A percentile compares a stretch with the other conserved stretches of the same genome.
Evolutionary conservation across 345 rosid species (phyloP).

Genomic region (Zanthoxylum bungeanum): DNA sequence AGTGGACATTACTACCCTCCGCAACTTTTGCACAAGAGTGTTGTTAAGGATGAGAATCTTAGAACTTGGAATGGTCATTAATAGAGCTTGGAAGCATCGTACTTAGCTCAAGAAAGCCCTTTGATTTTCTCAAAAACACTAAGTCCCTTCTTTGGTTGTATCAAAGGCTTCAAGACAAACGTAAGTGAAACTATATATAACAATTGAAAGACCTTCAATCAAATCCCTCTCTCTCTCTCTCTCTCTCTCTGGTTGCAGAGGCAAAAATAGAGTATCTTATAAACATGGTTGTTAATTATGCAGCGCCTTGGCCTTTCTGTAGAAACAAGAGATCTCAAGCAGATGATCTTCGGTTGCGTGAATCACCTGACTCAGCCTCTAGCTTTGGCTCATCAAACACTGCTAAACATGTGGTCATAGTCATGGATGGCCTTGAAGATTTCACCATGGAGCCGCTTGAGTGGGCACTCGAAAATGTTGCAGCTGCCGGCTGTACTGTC

Average conservation of each 20-base stretch:
- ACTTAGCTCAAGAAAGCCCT: neutral
- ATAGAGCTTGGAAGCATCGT: neutral
- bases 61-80: neutral
- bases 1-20: too few relatives aligned
- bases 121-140: neutral
- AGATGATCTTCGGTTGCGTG: constrained; percentile 1
- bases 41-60: neutral
- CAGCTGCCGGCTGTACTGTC: constrained; percentile 26
- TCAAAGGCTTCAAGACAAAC: neutral
- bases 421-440: constrained; percentile 48
- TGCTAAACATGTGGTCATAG: constrained; percentile 36
- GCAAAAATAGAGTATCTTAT: neutral
- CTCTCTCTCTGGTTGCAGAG: too few relatives aligned
- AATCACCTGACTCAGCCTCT: constrained; percentile 22
- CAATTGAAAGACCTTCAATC: neutral
- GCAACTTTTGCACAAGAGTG: neutral
- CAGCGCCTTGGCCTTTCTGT: neutral
- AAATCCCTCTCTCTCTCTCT: too few relatives aligned
- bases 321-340: constrained; percentile 12
- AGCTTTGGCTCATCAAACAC: neutral
- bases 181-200: neutral
- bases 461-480: constrained; percentile 48
- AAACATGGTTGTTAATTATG: constrained; percentile 3
- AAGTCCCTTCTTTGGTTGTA: neutral
- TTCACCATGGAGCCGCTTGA: constrained; percentile 35